Evolutionary conservation across 495 filamentous ascomycete genomes (phyloP), one percentile per base, ranked within the genome.

Genomic region (Aspergillus affinis): DNA sequence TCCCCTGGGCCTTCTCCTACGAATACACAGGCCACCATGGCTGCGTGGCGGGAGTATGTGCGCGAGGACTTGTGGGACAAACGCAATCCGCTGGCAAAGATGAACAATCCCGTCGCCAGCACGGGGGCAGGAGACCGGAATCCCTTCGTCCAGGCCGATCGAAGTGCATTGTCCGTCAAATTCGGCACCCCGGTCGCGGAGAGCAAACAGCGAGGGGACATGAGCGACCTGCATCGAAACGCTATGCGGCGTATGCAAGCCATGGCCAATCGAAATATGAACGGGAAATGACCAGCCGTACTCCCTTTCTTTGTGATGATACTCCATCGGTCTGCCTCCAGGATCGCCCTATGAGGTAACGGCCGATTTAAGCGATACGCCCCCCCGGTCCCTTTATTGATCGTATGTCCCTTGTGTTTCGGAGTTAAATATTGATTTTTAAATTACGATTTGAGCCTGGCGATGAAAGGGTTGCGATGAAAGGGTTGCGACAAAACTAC

Each of bases 191-290:
- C 80, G 52, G 84, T 90, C 59, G 90, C 91, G 54, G 83, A 86
- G 63, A 81, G 85, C 57, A 94, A 95, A 91, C 80, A 90, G 49
- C 85, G 84, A 10, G 85, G 87, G 0, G 84, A 86, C 61, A 86
- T 96, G 81, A 76, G 88, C 41, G 89, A 90, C 48, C 78, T 87
- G 46, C 93, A 98, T 72, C 79, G 88, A 54, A 86, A 93, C 59
- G 91, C 90, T 0, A 82, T 98, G 82, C 78, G 90, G 63, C 84
- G 81, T 70, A 88, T 98, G 88, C 93, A 96, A 75, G 83, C 85
- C 20, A 77, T 78, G 19, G 89, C 88, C 3, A 90, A 86, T 67
- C 78, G 78, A 51, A 63, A 68, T 20, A 61, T 59, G 13, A 65
- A 61, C 26, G 60, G 58, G 23, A 55, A 47, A 53, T 65, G 59